These are phyloP conservation scores for Amanita molliuscula DNA, from an alignment of 768 basidiomycete genomes.

Conservation along the genomic window DNA sequence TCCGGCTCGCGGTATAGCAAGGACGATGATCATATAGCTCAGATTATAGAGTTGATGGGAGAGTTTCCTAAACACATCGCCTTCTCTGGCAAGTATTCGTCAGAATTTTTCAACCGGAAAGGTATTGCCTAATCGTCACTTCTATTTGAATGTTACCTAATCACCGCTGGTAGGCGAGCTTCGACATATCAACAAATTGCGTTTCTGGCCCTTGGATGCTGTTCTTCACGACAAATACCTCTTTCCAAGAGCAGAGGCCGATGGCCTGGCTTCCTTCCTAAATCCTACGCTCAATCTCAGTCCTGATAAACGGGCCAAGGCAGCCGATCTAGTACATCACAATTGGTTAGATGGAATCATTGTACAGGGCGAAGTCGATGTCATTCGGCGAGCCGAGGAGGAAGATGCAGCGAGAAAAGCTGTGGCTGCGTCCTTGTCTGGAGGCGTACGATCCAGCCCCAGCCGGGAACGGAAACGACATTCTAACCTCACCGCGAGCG, in stretches of 20 bases:
- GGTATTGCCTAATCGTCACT: constrained; percentile 34
- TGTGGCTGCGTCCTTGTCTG: constrained; percentile 40
- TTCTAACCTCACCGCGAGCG: constrained; percentile 27
- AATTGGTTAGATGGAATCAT: constrained; percentile 78
- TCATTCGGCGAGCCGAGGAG: constrained; percentile 56
- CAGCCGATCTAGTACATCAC: constrained; percentile 78
- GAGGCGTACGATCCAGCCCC: constrained; percentile 13
- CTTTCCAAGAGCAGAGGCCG: constrained; percentile 76
- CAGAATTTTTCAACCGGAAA: constrained; percentile 94
- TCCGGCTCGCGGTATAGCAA: constrained; percentile 93
- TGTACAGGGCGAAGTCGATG: constrained; percentile 86
- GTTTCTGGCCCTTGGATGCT: constrained; percentile 78
- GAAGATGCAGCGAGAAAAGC: constrained; percentile 27
- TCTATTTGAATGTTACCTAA: not conserved
- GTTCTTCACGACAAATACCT: constrained; percentile 95
- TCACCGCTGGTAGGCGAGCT: constrained; percentile 48
- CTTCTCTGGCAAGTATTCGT: constrained; percentile 84
- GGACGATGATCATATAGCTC: constrained; percentile 95
- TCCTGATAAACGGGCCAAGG: constrained; percentile 83
- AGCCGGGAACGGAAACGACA: constrained; percentile 19
- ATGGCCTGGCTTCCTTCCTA: constrained; percentile 71
- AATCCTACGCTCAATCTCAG: constrained; percentile 84
- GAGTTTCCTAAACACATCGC: constrained; percentile 80
- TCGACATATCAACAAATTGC: constrained; percentile 87
- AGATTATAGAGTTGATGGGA: constrained; percentile 93